Base-by-base conservation (phyloP, 192 early-diverging fungal species). In the Umbelopsis sp. region DNA sequence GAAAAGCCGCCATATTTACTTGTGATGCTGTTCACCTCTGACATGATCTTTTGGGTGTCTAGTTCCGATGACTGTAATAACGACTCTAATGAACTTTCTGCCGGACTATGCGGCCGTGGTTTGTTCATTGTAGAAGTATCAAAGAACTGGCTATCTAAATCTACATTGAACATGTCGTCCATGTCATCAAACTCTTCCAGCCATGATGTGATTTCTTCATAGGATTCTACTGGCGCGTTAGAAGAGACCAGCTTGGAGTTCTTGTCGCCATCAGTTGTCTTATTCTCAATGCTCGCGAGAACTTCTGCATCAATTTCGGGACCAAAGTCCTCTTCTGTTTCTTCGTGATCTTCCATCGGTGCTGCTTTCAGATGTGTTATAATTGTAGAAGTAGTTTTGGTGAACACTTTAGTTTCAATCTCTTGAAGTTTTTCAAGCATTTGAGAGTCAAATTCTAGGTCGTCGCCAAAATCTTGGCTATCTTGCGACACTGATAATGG, bases 281-380 rank as follows among this genome's bases (percentile, higher is more conserved):
- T 62, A 7, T 4, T 20, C 20, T 62, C 56, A 29, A 62, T 62
- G 29, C 56, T 34, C 11, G 24, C 56, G 34, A 62, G 56, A 3
- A 16, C 31, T 34, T 34, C 12, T n/a, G 56, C 25, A 31, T 62
- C 56, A 20, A 62, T 32, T n/a, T 62, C 56, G 17, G 56, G 56
- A 5, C 56, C 56, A 31, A 62, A 62, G 26, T 62, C 56, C n/a
- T 62, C 56, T 32, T 62, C 56, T 62, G 56, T 26, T 62, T 62
- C 56, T 20, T 34, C 56, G 8, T 26, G 7, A 16, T 20, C 4
- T 2, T 32, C 17, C 4, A 20, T n/a, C 5, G 31, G 20, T 0
- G 31, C 14, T n/a, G 0, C 16, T n/a, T 2, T 62, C 2, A 31
- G 34, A 17, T 9, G 7, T 32, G 31, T 17, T 31, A n/a, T 17